Evolutionary conservation across 2,329 filamentous ascomycete species (phyloP), one percentile per base, ranked within the genome.

Genomic region (Chrysoporthe cubensis): DNA sequence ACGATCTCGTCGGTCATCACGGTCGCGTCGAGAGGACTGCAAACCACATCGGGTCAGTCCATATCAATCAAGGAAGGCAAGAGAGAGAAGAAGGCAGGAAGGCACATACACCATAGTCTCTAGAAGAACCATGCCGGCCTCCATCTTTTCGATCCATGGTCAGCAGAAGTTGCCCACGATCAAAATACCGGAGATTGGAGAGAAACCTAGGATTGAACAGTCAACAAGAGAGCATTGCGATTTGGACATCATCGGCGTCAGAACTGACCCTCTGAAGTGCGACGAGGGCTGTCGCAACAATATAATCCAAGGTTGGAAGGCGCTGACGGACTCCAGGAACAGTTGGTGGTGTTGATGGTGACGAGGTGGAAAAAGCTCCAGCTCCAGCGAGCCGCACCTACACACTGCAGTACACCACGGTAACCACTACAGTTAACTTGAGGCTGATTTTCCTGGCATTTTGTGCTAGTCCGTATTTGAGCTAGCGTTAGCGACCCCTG

Each of bases 181-280:
- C 57, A 32, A 46, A 44, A 40, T 58, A 32, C 42, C 69, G 59
- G 63, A 67, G 54, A 42, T 59, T 65, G 54, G 68, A 72, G 73
- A 74, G 74, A 71, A 74, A 69, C 46, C 83, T 92, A 92, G 91
- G 88, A 92, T 88, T 74, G 91, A 89, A 76, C 89, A 88, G 80
- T 94, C 58, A 61, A 52, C 56, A 58, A 58, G 32, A 57, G 6
- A 9, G 85, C 90, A 79, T 95, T 92, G 77, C 91, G 92, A 90
- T 95, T 95, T 92, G 96, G 96, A 69, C 70, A 88, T 73, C 6
- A 48, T 44, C 50, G 7, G 2, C 43, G 42, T 43, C 34, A 21
- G 34, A 59, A 32, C 34, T 63, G 34, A 62, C 62, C 65, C 62
- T 69, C 48, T 44, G 52, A 7, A 48, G 43, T 50, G 62, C 62